A percentile compares a stretch with the other conserved stretches of the same genome.
phyloP scores from a whole-genome alignment of 306 rosid species.

The Quillaja saponaria region DNA sequence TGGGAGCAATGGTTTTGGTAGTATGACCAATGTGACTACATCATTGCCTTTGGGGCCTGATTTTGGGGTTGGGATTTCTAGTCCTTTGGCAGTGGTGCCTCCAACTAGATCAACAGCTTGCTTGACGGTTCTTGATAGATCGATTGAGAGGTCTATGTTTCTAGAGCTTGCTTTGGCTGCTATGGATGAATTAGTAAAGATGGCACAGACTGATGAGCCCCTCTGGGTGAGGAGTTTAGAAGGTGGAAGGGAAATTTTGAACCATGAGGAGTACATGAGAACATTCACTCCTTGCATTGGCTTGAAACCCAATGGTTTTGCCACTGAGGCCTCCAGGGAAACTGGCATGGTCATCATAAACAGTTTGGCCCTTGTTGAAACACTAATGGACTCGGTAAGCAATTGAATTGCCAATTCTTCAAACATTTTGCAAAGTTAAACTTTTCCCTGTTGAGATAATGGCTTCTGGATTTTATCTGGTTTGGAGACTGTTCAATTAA shows the following conservation, averaged over 20 bases:
- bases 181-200: constrained; percentile 90
- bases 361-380: constrained; percentile 86
- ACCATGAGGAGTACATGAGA: constrained; percentile 74
- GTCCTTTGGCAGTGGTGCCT: constrained; percentile 45
- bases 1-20: constrained; percentile 76
- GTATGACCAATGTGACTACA: constrained; percentile 45
- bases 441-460: background rate
- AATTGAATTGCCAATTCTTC: background rate
- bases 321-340: constrained; percentile 78
- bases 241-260: constrained; percentile 75
- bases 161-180: constrained; percentile 91
- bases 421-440: background rate
- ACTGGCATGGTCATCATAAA: constrained; percentile 86
- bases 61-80: constrained; percentile 55
- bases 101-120: constrained; percentile 23
- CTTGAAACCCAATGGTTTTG: constrained; percentile 76
- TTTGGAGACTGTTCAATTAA: background rate
- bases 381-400: constrained; percentile 83
- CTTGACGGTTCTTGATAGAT: constrained; percentile 50
- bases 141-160: constrained; percentile 78
- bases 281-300: constrained; percentile 81
- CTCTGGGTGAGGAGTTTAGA: constrained; percentile 79
- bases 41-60: constrained; percentile 68
- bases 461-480: background rate
- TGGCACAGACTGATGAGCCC: constrained; percentile 80